Conservation (phyloP, 768 basidiomycete genomes). For the Coprinopsis sp. region DNA sequence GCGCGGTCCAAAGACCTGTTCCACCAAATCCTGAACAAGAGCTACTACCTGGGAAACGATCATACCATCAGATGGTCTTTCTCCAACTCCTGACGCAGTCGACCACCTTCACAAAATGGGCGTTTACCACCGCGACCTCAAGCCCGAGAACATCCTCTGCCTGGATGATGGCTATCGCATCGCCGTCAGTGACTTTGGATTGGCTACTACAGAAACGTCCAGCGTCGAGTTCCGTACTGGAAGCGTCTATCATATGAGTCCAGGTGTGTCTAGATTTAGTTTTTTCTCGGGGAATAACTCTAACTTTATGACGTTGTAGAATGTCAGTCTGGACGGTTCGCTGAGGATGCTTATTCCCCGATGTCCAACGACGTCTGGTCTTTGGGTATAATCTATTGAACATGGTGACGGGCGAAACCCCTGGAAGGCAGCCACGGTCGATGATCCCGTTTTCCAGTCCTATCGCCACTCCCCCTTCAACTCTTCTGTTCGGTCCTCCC, state of each 20-base stretch:
- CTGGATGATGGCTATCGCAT: constrained; percentile 72
- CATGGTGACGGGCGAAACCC: constrained; percentile 90
- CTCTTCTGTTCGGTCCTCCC: constrained; percentile 83
- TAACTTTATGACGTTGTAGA: constrained; percentile 42
- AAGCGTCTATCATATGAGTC: constrained; percentile 98
- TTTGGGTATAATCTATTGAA: constrained; percentile 94
- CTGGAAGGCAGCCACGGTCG: constrained; percentile 82
- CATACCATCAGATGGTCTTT: constrained; percentile 82
- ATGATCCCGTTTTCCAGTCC: constrained; percentile 87
- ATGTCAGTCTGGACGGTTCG: constrained; percentile 75
- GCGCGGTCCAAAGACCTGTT: constrained; percentile 90
- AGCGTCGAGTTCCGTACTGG: constrained; percentile 92
- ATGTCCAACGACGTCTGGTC: constrained; percentile 95
- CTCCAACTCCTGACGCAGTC: constrained; percentile 92
- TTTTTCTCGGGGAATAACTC: neutral
- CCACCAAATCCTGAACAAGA: constrained; percentile 76
- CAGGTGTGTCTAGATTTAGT: constrained; percentile 47
- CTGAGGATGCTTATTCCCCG: constrained; percentile 72
- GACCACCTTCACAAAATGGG: constrained; percentile 88
- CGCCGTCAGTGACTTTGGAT: constrained; percentile 91
- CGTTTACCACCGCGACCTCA: constrained; percentile 95
- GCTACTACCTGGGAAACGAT: constrained; percentile 81
- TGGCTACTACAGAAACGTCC: constrained; percentile 81
- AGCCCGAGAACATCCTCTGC: constrained; percentile 94
- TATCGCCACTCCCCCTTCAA: constrained; percentile 71